phyloP scores from a whole-genome alignment of 331 rosid species.

The Erythrophleum ivorense region DNA sequence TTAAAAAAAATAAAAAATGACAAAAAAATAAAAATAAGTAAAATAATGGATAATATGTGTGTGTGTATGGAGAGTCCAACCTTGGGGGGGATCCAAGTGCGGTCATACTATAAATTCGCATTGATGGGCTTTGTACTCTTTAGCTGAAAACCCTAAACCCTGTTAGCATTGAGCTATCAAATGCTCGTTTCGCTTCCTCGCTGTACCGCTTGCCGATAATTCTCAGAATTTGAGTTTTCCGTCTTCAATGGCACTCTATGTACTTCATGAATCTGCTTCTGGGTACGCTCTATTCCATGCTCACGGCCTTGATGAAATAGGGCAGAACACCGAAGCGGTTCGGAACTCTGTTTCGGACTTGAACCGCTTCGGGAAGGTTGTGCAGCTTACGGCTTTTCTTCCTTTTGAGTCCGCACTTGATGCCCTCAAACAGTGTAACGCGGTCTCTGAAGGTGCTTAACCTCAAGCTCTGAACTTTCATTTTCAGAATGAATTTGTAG shows the following conservation, averaged over 20 bases:
- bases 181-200: neutral
- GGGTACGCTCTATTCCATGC: constrained; percentile 80
- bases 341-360: constrained; percentile 78
- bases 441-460: constrained; percentile 81
- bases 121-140: too few species aligned
- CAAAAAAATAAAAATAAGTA: neutral
- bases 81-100: too few species aligned
- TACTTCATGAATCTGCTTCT: constrained; percentile 80
- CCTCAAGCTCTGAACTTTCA: neutral
- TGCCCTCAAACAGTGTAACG: constrained; percentile 82
- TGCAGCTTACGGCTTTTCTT: constrained; percentile 77
- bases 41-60: neutral
- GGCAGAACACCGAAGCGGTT: constrained; percentile 88
- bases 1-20: too few species aligned
- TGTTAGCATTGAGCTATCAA: neutral
- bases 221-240: neutral
- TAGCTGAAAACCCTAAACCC: constrained; percentile 39
- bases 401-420: constrained; percentile 87
- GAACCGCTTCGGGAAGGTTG: constrained; percentile 87
- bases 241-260: constrained; percentile 67
- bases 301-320: constrained; percentile 90
- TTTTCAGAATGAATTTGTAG: neutral
- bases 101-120: neutral
- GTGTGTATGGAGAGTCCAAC: too few species aligned
- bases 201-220: neutral